Conservation (phyloP, 2,329 filamentous ascomycete genomes). For the Penicillium sp. region DNA sequence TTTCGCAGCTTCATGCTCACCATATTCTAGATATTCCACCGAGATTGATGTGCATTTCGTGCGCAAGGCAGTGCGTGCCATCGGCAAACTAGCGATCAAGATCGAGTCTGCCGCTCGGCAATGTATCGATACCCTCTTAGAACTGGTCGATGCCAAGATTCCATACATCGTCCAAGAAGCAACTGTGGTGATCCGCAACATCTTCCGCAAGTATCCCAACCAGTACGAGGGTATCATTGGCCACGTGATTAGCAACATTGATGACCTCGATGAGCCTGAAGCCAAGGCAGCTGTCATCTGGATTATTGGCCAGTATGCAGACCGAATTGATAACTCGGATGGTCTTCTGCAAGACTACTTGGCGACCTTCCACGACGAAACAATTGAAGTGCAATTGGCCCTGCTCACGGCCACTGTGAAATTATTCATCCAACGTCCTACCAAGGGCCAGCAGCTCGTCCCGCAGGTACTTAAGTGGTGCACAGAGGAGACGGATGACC, state of each 20-base stretch:
- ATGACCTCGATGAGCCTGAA: slow-evolving; percentile 93
- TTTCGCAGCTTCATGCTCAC: slow-evolving; percentile 3
- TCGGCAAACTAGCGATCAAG: slow-evolving; percentile 97
- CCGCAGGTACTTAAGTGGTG: slow-evolving; percentile 97
- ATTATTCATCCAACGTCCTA: slow-evolving; percentile 92
- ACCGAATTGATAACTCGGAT: slow-evolving; percentile 95
- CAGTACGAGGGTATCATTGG: slow-evolving; percentile 98
- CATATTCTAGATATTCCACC: slow-evolving; percentile 63
- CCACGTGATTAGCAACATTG: slow-evolving; percentile 89
- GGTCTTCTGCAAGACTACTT: slow-evolving; percentile 90
- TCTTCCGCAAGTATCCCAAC: slow-evolving; percentile 98
- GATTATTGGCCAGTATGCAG: slow-evolving; percentile 98
- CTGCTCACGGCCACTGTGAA: slow-evolving; percentile 95
- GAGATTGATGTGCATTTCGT: slow-evolving; percentile 99
- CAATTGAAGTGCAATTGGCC: slow-evolving; percentile 90
- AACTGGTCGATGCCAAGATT: slow-evolving; percentile 94
- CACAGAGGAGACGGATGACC: slow-evolving; percentile 98
- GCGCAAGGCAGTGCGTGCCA: slow-evolving; percentile 91
- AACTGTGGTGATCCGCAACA: slow-evolving; percentile 96
- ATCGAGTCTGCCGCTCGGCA: slow-evolving; percentile 87
- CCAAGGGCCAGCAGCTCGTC: slow-evolving; percentile 86
- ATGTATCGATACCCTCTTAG: slow-evolving; percentile 88
- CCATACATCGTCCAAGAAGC: slow-evolving; percentile 99
- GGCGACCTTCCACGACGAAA: slow-evolving; percentile 87
- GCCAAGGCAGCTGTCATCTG: slow-evolving; percentile 98